Evolutionary conservation across 345 rosid species (phyloP), one percentile per base, ranked within the genome.

Genomic region (Jatropha curcas): DNA sequence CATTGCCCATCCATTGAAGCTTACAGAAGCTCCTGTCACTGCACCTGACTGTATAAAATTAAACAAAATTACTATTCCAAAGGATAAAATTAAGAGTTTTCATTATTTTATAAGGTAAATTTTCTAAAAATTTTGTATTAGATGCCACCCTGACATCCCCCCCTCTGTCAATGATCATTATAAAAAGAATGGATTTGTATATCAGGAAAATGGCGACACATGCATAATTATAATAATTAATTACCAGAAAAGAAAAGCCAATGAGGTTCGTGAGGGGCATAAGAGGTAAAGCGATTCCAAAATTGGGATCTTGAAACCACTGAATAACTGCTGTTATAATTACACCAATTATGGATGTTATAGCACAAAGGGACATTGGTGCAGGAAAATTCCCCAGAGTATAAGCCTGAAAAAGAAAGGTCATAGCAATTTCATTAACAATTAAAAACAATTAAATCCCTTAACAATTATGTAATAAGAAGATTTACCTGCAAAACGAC

Each of bases 1-100:
- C 88, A 91, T 83, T 19, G 95, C 98, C 99, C 97, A 96, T 69
- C 91, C 95, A 61, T 82, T 91, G 86, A 96, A 96, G 83, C 98
- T 93, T 24, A 89, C 77, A 75, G 87, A 84, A 27, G 83, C 88
- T 72, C 98, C 98, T 17, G 86, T 66, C 59, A 87, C 83, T 2
- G 75, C 68, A 50, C 98, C 99, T 73, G 77, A 90, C 96, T 91
- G 79, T 5, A n/a, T n/a, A n/a, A n/a, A n/a, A n/a, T n/a, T n/a
- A n/a, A n/a, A n/a, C n/a, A n/a, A n/a, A n/a, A n/a, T n/a, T n/a
- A n/a, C n/a, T n/a, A n/a, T n/a, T n/a, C n/a, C n/a, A n/a, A n/a
- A n/a, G n/a, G n/a, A n/a, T n/a, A n/a, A n/a, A n/a, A n/a, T n/a
- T n/a, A n/a, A n/a, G n/a, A n/a, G n/a, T n/a, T n/a, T n/a, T n/a